Evolutionary conservation across 1,284 basidiomycete species (phyloP), one percentile per base, ranked within the genome.

Genomic region (Pyrrhoderma lamaoense): DNA sequence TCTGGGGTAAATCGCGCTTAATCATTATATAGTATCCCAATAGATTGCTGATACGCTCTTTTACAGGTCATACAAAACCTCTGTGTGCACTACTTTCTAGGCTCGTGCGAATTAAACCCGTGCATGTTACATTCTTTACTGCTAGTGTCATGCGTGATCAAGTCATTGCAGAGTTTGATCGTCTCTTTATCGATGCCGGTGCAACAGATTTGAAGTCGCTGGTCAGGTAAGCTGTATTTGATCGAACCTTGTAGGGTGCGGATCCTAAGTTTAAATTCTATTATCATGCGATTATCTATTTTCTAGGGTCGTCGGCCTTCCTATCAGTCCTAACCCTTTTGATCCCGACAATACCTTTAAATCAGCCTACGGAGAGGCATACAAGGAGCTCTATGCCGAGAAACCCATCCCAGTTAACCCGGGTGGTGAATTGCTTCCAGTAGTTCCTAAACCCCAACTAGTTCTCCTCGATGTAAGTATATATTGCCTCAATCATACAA

Each of bases 391-490:
- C n/a, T 18, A 42, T 14, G 38, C 38, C 16, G 25, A 35, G 9
- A 39, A 37, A 16, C 38, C 45, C 4, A 16, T 53, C 8, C 11
- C n/a, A 21, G 16, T 22, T 11, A 7, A 21, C 8, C 46, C 51
- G 11, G 51, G 31, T n/a, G 37, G 34, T 19, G 39, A 48, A 3
- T 2, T 53, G 3, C 14, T 42, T 8, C 44, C 47, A 8, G 25
- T 22, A 16, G 21, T 53, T 11, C 19, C 16, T 34, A 18, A 34
- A 23, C 52, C 52, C 27, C 46, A 53, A 27, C 22, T 49, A 4
- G 47, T 53, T 13, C 16, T 53, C 16, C n/a, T 49, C 4, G 47
- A 53, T 35, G 52, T 53, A 39, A 31, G 52, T 42, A 16, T 34
- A 35, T n/a, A 31, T 11, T 39, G 44, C 19, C 21, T n/a, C 36